A percentile compares a stretch with the other conserved stretches of the same genome.
phyloP scores from a whole-genome alignment of 495 filamentous ascomycete species.

The Aspergillus conjunctus region DNA sequence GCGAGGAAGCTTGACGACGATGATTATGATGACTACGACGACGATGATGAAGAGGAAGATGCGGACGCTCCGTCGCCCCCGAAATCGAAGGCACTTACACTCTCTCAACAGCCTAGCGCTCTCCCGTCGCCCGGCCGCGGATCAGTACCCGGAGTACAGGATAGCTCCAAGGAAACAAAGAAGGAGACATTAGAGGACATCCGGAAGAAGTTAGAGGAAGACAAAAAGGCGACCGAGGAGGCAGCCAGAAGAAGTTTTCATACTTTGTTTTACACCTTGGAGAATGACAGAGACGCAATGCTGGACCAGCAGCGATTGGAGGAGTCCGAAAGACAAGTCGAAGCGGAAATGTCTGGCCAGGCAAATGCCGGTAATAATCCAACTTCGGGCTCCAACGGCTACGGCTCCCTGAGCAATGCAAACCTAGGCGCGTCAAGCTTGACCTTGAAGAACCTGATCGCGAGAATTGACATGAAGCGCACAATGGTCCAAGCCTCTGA shows the following conservation, averaged over 20 bases:
- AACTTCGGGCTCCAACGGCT: slow-evolving; percentile 56
- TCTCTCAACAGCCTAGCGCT: slow-evolving; percentile 39
- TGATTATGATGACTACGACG: slow-evolving; percentile 77
- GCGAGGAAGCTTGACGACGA: slow-evolving; percentile 79
- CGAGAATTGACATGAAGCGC: slow-evolving; percentile 88
- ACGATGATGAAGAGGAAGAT: slow-evolving; percentile 83
- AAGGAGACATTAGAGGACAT: slow-evolving; percentile 78
- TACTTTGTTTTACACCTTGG: slow-evolving; percentile 89
- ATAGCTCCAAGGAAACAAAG: slow-evolving; percentile 47
- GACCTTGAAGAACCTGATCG: slow-evolving; percentile 94
- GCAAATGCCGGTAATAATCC: slow-evolving; percentile 48
- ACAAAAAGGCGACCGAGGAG: slow-evolving; percentile 90
- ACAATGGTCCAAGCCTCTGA: slow-evolving; percentile 87
- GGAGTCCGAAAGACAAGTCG: slow-evolving; percentile 92
- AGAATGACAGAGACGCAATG: slow-evolving; percentile 95
- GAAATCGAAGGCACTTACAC: slow-evolving; percentile 58
- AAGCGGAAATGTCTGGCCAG: slow-evolving; percentile 85
- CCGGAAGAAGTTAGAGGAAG: slow-evolving; percentile 90
- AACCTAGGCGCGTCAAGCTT: slow-evolving; percentile 97
- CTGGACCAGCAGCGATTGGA: slow-evolving; percentile 96
- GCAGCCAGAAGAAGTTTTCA: slow-evolving; percentile 86
- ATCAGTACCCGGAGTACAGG: slow-evolving; percentile 32
- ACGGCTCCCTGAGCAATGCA: slow-evolving; percentile 86
- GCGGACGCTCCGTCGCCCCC: slow-evolving; percentile 56
- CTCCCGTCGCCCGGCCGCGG: slow-evolving; percentile 34